Percentiles rank a stretch among this genome's conserved stretches.
phyloP scores from a whole-genome alignment of 1,139 yeast species.

The Debaryomyces sp. region DNA sequence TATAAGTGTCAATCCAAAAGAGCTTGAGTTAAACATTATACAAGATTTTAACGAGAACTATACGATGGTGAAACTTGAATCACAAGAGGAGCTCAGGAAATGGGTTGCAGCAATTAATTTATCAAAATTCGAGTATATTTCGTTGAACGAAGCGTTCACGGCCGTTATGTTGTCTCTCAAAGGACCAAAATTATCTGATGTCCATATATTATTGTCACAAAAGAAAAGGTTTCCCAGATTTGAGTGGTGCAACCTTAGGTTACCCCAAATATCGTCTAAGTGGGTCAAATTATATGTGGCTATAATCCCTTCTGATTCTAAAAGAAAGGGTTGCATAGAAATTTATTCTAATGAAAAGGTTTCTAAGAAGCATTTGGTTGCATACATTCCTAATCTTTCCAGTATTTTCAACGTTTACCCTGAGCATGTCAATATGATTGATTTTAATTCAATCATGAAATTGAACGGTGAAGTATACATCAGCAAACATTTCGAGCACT shows the following conservation, averaged over 20 bases:
- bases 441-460: constrained; percentile 55
- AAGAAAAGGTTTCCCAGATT: constrained; percentile 46
- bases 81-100: constrained; percentile 33
- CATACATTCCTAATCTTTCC: constrained; percentile 44
- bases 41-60: constrained; percentile 41
- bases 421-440: constrained; percentile 54
- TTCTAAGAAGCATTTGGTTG: constrained; percentile 48
- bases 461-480: constrained; percentile 52
- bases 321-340: constrained; percentile 51
- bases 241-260: constrained; percentile 60
- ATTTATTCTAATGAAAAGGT: constrained; percentile 47
- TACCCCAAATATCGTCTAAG: constrained; percentile 57
- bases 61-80: constrained; percentile 36
- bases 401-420: constrained; percentile 57
- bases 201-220: constrained; percentile 52
- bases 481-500: constrained; percentile 41
- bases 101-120: constrained; percentile 53
- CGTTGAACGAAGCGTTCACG: constrained; percentile 57
- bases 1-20: constrained; percentile 24
- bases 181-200: constrained; percentile 55
- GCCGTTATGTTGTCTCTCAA: constrained; percentile 59
- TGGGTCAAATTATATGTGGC: constrained; percentile 57
- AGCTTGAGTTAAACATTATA: constrained; percentile 29
- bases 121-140: constrained; percentile 51
- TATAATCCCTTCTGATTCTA: constrained; percentile 43